A percentile compares a stretch with the other conserved stretches of the same genome.
These are phyloP conservation scores for Hypoxylon sp. DNA, from an alignment of 2,329 filamentous ascomycete species.

Conservation along the genomic window DNA sequence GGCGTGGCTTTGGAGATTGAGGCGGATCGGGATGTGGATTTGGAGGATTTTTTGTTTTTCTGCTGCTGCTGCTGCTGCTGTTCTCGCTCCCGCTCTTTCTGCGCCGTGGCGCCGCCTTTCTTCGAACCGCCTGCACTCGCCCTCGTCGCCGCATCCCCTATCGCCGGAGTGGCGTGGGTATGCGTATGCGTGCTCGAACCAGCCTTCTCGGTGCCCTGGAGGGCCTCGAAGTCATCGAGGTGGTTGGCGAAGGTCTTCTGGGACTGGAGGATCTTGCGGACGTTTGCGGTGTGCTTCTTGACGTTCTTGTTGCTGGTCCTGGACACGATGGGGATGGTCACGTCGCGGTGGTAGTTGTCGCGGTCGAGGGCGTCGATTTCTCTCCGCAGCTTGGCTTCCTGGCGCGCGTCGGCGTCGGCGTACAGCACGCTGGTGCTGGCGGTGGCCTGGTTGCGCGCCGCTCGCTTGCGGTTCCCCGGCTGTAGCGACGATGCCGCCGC, in stretches of 20 bases:
- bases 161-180: slow-evolving; percentile 51
- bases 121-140: slow-evolving; percentile 2
- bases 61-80: slow-evolving; percentile 2
- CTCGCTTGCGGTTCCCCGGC: slow-evolving; percentile 77
- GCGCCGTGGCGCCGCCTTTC: not conserved
- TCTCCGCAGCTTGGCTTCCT: slow-evolving; percentile 84
- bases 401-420: slow-evolving; percentile 82
- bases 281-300: slow-evolving; percentile 75
- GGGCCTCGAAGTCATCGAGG: slow-evolving; percentile 82
- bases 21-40: slow-evolving; percentile 29
- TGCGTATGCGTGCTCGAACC: slow-evolving; percentile 6
- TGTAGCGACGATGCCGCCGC: slow-evolving; percentile 23
- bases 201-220: slow-evolving; percentile 60
- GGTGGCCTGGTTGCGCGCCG: slow-evolving; percentile 68
- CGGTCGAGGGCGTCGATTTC: slow-evolving; percentile 87
- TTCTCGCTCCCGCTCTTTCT: slow-evolving; percentile 15
- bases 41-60: slow-evolving; percentile 19
- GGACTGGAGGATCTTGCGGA: slow-evolving; percentile 82
- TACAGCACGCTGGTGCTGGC: slow-evolving; percentile 57
- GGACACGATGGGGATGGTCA: slow-evolving; percentile 75
- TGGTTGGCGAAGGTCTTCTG: slow-evolving; percentile 89
- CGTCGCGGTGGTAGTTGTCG: slow-evolving; percentile 81
- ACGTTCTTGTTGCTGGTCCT: slow-evolving; percentile 54
- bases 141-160: slow-evolving; percentile 48
- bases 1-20: slow-evolving; percentile 34